These are phyloP conservation scores for Fusarium odoratissimum DNA, from an alignment of 2,329 filamentous ascomycete genomes.

Conservation along the genomic window DNA sequence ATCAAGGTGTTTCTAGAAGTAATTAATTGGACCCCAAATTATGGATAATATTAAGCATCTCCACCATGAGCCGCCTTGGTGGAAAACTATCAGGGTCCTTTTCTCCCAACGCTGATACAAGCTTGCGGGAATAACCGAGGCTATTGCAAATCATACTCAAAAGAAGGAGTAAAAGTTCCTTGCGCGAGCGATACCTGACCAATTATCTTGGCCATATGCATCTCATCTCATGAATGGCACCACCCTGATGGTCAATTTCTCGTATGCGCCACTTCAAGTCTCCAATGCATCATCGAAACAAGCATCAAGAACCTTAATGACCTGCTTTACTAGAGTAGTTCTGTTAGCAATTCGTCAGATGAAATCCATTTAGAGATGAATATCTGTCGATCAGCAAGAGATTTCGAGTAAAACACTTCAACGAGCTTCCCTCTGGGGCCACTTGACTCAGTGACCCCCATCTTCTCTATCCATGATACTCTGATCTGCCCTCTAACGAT, in stretches of 20 bases:
- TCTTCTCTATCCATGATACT: neutral
- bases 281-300: neutral
- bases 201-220: neutral
- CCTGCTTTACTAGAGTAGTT: neutral
- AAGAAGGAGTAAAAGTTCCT: neutral
- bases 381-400: neutral
- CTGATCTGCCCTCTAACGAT: neutral
- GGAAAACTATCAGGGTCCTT: constrained; percentile 26
- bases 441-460: neutral
- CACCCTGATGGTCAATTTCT: constrained; percentile 27
- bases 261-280: neutral
- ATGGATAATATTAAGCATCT: neutral
- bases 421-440: neutral
- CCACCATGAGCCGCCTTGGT: neutral
- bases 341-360: fast-evolving
- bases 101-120: neutral
- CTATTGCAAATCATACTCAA: neutral
- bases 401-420: neutral
- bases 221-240: neutral
- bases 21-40: neutral
- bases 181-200: fast-evolving
- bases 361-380: neutral
- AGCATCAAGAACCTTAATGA: neutral
- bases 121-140: neutral
- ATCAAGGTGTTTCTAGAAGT: constrained; percentile 20